Percentiles rank a stretch among this genome's conserved stretches.
Conservation (phyloP, 1,284 basidiomycete species). For the Cystodermella granulosa region DNA sequence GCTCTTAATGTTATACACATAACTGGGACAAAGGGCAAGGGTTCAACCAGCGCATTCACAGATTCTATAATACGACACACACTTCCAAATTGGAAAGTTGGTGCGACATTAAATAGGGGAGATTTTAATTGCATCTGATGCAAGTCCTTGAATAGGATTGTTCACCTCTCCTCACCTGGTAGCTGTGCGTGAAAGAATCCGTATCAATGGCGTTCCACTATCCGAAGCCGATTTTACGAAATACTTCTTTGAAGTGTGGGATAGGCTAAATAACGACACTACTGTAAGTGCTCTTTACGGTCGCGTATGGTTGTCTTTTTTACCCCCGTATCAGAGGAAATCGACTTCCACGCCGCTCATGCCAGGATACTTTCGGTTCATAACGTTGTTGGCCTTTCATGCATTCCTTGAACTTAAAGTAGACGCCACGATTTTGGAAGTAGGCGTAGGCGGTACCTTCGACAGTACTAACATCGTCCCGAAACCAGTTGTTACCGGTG, state of each 20-base stretch:
- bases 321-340: constrained; percentile 54
- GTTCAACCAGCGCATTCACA: constrained; percentile 91
- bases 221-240: constrained; percentile 84
- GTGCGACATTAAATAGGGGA: constrained; percentile 42
- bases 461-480: constrained; percentile 98
- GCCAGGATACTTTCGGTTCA: constrained; percentile 91
- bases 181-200: constrained; percentile 91
- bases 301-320: too few species aligned
- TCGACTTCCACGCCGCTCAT: constrained; percentile 59
- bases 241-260: constrained; percentile 98
- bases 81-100: constrained; percentile 67
- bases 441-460: constrained; percentile 91
- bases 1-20: constrained; percentile 91
- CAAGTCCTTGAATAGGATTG: constrained; percentile 51
- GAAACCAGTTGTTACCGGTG: constrained; percentile 81
- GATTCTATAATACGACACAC: constrained; percentile 68
- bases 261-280: constrained; percentile 69
- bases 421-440: constrained; percentile 91
- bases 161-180: constrained; percentile 98
- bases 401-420: constrained; percentile 77
- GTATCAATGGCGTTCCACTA: constrained; percentile 87
- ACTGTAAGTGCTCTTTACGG: constrained; percentile 21
- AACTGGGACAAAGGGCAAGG: constrained; percentile 98
- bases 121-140: constrained; percentile 1
- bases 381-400: constrained; percentile 92